Conservation (phyloP, 345 rosid species). For the Eucalyptus shirleyi region DNA sequence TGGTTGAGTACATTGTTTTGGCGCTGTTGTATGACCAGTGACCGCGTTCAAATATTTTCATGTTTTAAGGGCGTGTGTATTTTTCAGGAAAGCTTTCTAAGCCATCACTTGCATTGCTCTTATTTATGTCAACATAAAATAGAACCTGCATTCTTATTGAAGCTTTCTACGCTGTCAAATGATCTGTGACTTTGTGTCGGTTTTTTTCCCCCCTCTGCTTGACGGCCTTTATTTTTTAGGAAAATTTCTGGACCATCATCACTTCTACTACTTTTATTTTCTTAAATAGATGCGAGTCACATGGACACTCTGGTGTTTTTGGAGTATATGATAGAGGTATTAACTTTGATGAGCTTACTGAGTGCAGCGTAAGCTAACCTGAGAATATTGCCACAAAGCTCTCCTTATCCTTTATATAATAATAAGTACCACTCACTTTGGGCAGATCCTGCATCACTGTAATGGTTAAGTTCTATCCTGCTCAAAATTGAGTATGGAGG, state of each 20-base stretch:
- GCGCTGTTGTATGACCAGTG: background rate
- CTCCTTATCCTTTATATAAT: background rate
- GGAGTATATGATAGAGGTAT: background rate
- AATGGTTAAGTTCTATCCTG: background rate
- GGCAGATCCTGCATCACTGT: background rate
- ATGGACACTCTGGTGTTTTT: background rate
- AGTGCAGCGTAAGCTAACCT: background rate
- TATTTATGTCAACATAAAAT: background rate
- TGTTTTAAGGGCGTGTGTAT: background rate
- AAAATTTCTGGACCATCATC: background rate
- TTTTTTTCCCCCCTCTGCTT: background rate
- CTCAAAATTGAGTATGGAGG: background rate
- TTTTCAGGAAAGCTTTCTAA: background rate
- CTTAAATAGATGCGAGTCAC: background rate
- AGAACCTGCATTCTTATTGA: background rate
- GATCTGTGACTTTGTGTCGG: background rate
- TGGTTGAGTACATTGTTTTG: background rate
- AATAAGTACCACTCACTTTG: background rate
- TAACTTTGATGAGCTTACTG: background rate
- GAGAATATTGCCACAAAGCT: background rate
- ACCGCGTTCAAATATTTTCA: background rate
- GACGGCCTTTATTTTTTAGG: background rate
- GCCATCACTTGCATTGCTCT: background rate
- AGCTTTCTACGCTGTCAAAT: background rate
- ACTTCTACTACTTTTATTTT: background rate